phyloP scores from a whole-genome alignment of 768 basidiomycete genomes.

The Amanita rubescens region DNA sequence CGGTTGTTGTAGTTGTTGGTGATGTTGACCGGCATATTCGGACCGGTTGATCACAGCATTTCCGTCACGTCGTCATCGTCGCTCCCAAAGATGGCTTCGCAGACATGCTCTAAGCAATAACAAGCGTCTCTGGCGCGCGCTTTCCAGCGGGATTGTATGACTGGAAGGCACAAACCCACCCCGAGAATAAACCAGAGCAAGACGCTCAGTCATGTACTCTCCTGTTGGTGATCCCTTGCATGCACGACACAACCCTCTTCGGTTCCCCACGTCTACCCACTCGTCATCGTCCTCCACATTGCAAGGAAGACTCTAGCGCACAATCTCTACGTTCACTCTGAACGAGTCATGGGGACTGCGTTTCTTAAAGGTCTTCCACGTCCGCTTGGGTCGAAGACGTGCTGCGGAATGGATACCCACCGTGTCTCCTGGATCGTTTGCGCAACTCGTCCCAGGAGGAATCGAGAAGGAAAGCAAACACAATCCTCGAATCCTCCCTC shows the following conservation, averaged over 20 bases:
- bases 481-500: not conserved
- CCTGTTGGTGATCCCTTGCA: too few species aligned
- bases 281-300: not conserved
- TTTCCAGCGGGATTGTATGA: slow-evolving; percentile 20
- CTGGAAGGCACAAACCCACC: slow-evolving; percentile 16
- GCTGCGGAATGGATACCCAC: slow-evolving; percentile 25
- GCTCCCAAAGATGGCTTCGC: slow-evolving; percentile 16
- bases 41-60: too few species aligned
- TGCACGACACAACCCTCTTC: not conserved
- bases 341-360: slow-evolving; percentile 2
- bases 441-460: slow-evolving; percentile 9
- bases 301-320: not conserved
- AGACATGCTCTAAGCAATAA: slow-evolving; percentile 24
- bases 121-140: slow-evolving; percentile 34
- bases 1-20: too few species aligned
- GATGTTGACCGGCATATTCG: too few species aligned
- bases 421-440: slow-evolving; percentile 17
- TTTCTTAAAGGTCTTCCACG: slow-evolving; percentile 20
- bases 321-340: not conserved
- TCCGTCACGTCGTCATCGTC: slow-evolving; percentile 27
- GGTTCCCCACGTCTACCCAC: not conserved
- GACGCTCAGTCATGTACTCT: not conserved
- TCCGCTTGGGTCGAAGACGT: slow-evolving; percentile 27
- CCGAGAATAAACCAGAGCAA: too few species aligned
- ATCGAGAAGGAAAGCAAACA: not conserved